These are phyloP conservation scores for Debaryomyces psychrophilus DNA, from an alignment of 1,139 yeast genomes.

Conservation along the genomic window DNA sequence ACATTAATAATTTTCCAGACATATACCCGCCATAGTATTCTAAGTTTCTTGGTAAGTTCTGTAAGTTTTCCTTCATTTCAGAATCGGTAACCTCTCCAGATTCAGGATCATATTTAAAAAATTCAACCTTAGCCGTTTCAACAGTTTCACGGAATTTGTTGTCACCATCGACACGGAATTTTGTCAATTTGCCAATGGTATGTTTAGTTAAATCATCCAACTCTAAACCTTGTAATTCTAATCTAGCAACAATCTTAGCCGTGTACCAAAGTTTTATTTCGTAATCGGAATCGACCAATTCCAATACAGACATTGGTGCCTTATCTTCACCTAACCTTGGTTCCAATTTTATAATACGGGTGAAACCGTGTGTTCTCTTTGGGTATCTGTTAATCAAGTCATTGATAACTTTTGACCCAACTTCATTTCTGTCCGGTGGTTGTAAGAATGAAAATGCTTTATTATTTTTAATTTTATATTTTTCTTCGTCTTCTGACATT, in stretches of 20 bases:
- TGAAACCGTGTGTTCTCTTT: slow-evolving; percentile 75
- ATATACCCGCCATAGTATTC: slow-evolving; percentile 31
- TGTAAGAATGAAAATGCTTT: slow-evolving; percentile 40
- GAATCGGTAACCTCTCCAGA: slow-evolving; percentile 29
- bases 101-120: slow-evolving; percentile 45
- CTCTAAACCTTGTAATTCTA: slow-evolving; percentile 66
- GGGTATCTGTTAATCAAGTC: slow-evolving; percentile 68
- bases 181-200: slow-evolving; percentile 57
- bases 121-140: slow-evolving; percentile 61
- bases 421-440: slow-evolving; percentile 42
- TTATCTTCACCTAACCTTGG: slow-evolving; percentile 84
- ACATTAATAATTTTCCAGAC: slow-evolving; percentile 29
- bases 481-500: slow-evolving; percentile 22
- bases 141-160: slow-evolving; percentile 62
- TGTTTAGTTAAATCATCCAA: slow-evolving; percentile 61
- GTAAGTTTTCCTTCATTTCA: slow-evolving; percentile 31
- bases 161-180: slow-evolving; percentile 53
- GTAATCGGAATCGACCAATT: slow-evolving; percentile 74
- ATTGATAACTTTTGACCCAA: slow-evolving; percentile 61
- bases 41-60: slow-evolving; percentile 36
- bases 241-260: slow-evolving; percentile 80
- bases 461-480: slow-evolving; percentile 24
- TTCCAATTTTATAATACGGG: slow-evolving; percentile 82
- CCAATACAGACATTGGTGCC: slow-evolving; percentile 88
- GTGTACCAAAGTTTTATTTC: slow-evolving; percentile 78